A percentile compares a stretch with the other conserved stretches of the same genome.
Conservation (phyloP, 2,329 filamentous ascomycete species). For the Fusarium sterilihyphosum region DNA sequence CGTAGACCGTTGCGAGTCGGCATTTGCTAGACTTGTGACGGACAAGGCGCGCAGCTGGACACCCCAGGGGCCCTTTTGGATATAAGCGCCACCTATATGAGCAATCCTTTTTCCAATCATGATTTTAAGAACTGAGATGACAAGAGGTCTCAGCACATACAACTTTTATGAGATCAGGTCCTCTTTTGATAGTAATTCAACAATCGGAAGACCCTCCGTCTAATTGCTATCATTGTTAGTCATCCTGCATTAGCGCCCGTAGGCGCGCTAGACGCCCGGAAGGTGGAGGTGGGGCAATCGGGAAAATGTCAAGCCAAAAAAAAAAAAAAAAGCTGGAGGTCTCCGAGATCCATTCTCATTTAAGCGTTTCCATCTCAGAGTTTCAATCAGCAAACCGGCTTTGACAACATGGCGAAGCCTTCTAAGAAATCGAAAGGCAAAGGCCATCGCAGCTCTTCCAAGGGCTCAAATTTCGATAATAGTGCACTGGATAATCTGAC, state of each 20-base stretch:
- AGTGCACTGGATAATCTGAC: conserved; percentile 63
- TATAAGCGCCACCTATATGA: conserved; percentile 13
- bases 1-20: conserved; percentile 43
- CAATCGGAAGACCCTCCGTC: conserved; percentile 11
- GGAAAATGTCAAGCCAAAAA: conserved; percentile 30
- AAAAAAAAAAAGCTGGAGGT: conserved; percentile 40
- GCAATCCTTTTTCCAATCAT: conserved; percentile 33
- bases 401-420: conserved; percentile 47
- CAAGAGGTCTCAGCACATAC: neutral
- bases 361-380: conserved; percentile 33
- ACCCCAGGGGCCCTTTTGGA: conserved; percentile 7
- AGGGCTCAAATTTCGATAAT: conserved; percentile 55
- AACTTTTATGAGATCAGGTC: neutral
- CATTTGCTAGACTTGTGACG: conserved; percentile 48
- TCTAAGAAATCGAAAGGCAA: conserved; percentile 53
- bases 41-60: conserved; percentile 38
- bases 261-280: conserved; percentile 37
- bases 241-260: conserved; percentile 11
- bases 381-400: conserved; percentile 20
- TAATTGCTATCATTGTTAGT: conserved; percentile 10
- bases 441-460: conserved; percentile 38
- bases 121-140: neutral
- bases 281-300: conserved; percentile 25
- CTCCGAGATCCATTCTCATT: conserved; percentile 14
- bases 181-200: conserved; percentile 8